Base-by-base conservation (phyloP, 768 basidiomycete genomes). In the Pleurotus citrinopileatus region DNA sequence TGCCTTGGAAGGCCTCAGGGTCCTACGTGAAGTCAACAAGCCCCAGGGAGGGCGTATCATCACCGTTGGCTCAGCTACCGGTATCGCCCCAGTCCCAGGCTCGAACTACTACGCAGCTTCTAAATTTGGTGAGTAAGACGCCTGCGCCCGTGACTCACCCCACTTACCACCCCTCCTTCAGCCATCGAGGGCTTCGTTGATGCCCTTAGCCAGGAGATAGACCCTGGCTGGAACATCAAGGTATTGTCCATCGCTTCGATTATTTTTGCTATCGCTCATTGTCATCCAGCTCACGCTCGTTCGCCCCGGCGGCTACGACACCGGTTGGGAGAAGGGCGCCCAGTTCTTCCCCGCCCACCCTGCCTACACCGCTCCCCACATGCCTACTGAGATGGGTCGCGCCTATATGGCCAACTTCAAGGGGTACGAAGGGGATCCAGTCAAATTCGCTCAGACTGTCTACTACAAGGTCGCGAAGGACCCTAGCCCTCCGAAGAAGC, bases 181-280 rank as follows among this genome's bases (percentile, higher is more conserved):
- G 73, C 73, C 10, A 48, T 73, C n/a, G 73, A 74, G 52, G 73
- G 70, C 17, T 57, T 75, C 26, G 70, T 67, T 2, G 69, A 76
- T 55, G 60, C 73, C 1, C 56, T 78, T 23, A 62, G 61, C 3
- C 59, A 63, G 37, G 78, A 79, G 54, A 53, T 78, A 2, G 74
- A 77, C 42, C 76, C 78, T 9, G 62, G 26, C 19, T 79, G 77
- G 77, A 75, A 78, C 47, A 76, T 79, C 60, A 76, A 72, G 62
- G 77, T 74, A 47, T n/a, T 66, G 37, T 38, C n/a, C 13, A 9
- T 15, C 37, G 13, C 10, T 28, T 34, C 47, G 29, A 15, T 10
- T 51, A 29, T 17, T 17, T n/a, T 17, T 2, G 42, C 1, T 17
- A 27, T 23, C 9, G 22, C 42, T 20, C 25, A 19, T 23, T 9